Percentiles rank a stretch among this genome's conserved stretches.
These are phyloP conservation scores for Marasmius fiardii DNA, from an alignment of 1,284 basidiomycete species.

Conservation along the genomic window DNA sequence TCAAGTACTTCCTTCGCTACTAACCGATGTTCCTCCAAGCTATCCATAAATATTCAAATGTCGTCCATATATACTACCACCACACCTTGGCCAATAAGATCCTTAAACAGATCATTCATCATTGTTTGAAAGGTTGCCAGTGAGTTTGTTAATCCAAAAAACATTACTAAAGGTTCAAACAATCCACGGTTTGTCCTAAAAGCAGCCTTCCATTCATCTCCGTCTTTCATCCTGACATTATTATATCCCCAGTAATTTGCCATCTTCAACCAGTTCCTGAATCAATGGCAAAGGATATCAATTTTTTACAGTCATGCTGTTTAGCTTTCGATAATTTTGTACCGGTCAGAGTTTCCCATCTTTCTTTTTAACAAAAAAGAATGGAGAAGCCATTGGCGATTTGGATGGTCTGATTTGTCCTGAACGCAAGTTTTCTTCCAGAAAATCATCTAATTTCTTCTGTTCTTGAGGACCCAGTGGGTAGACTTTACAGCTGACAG, in stretches of 20 bases:
- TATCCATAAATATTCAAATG: slow-evolving; percentile 16
- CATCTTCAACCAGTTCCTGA: too few species aligned
- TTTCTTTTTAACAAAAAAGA: slow-evolving; percentile 45
- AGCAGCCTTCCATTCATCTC: slow-evolving; percentile 31
- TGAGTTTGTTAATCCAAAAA: neutral
- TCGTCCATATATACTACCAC: slow-evolving; percentile 20
- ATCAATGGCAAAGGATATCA: too few species aligned
- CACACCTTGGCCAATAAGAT: slow-evolving; percentile 15
- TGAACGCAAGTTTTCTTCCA: slow-evolving; percentile 16
- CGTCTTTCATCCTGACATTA: slow-evolving; percentile 28
- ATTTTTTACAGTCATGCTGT: too few species aligned
- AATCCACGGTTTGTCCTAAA: slow-evolving; percentile 29
- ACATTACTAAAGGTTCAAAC: slow-evolving; percentile 30
- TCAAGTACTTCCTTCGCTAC: slow-evolving; percentile 26
- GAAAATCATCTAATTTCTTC: slow-evolving; percentile 14
- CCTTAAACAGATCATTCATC: slow-evolving; percentile 13
- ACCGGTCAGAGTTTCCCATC: slow-evolving; percentile 28
- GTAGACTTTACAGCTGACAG: slow-evolving; percentile 24
- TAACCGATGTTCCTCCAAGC: slow-evolving; percentile 10
- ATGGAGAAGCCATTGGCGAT: slow-evolving; percentile 27
- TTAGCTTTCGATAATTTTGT: slow-evolving; percentile 32
- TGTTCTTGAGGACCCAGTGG: slow-evolving; percentile 20
- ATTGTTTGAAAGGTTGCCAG: too few species aligned
- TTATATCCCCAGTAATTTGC: slow-evolving; percentile 23
- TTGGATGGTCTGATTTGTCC: slow-evolving; percentile 24